Base-by-base conservation (phyloP, 495 filamentous ascomycete species). In the Penicillium malachiteum region DNA sequence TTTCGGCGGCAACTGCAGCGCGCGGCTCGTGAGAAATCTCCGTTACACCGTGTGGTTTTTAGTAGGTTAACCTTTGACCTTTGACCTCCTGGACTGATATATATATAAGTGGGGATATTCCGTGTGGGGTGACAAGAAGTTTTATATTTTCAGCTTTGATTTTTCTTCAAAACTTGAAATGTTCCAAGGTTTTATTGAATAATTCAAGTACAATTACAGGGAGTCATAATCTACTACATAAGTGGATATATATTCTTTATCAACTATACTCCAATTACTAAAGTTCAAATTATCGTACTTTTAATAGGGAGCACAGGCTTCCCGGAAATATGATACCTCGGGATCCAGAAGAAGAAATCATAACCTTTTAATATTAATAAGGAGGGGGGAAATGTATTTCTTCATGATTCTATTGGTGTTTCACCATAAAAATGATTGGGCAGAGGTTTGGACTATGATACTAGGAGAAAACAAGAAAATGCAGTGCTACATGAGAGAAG, bases 241-340 rank as follows among this genome's bases (percentile, higher is more conserved):
- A 34, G 33, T 34, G 9, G 9, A 9, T 37, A 37, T 37, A 37
- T 37, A 37, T 37, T 13, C 34, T 37, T 4, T 26, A 26, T n/a
- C n/a, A n/a, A n/a, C 21, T 26, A 26, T 26, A 26, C 21, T 26
- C 4, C 21, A 26, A 26, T 26, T 26, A 26, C 2, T 26, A n/a
- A n/a, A n/a, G 21, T 26, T 26, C 21, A 26, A n/a, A n/a, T n/a
- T 26, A 26, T 26, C 21, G 21, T 26, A 26, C 21, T 39, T 50
- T 11, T 40, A 37, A 37, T 52, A 54, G 50, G 21, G 35, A 55
- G 50, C 58, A 57, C 58, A 58, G 61, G 48, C 54, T 46, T 41
- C 33, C 13, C 31, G 48, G 17, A 48, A 59, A 56, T 56, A 52
- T 60, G 59, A 63, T 57, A 63, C 61, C 61, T 64, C 61, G 61